Base-by-base conservation (phyloP, 371 early-diverging fungal species). In the Catenaria anguillulae region DNA sequence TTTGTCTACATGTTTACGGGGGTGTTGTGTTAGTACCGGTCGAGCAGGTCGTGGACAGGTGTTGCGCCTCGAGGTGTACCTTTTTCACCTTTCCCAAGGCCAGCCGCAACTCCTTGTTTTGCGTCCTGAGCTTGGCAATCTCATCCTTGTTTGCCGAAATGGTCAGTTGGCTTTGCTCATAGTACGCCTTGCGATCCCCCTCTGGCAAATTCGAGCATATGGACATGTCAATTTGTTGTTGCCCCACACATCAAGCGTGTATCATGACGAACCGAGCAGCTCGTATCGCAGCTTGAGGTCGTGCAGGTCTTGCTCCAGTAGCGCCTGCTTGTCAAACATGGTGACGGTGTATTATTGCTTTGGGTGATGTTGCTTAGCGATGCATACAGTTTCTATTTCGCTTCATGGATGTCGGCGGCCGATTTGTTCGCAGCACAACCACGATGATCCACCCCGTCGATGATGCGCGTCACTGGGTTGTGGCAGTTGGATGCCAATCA, bases 131-230 rank as follows among this genome's bases (percentile, higher is more conserved):
- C 21, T 55, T 61, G 36, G 61, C 69, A 35, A 80, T 74, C 62
- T 80, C 78, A 33, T 78, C 78, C 68, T 80, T 80, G 66, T 80
- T 80, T 56, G 71, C 72, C 34, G 75, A 61, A 61, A 80, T 80
- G 0, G 77, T 72, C 76, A 76, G 75, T 62, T 80, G 80, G 58
- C 70, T 70, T 12, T 78, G 76, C 55, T 78, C 80, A 60, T 80
- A 80, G 67, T 78, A 80, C 0, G 80, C 80, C 55, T 78, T 78
- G 48, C 80, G 58, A 56, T 80, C 80, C 10, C 80, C 78, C 74
- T 80, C 80, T 77, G 45, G 55, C n/a, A n/a, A n/a, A n/a, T n/a
- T n/a, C 4, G 8, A 31, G 37, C 33, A 36, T 23, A 3, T 48
- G 55, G 12, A 12, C n/a, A 15, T 43, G 43, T 43, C 12, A 12